Percentiles rank a stretch among this genome's conserved stretches.
Evolutionary conservation across 2,329 filamentous ascomycete species (phyloP).

Genomic region (Ceratocystis alfenasii): DNA sequence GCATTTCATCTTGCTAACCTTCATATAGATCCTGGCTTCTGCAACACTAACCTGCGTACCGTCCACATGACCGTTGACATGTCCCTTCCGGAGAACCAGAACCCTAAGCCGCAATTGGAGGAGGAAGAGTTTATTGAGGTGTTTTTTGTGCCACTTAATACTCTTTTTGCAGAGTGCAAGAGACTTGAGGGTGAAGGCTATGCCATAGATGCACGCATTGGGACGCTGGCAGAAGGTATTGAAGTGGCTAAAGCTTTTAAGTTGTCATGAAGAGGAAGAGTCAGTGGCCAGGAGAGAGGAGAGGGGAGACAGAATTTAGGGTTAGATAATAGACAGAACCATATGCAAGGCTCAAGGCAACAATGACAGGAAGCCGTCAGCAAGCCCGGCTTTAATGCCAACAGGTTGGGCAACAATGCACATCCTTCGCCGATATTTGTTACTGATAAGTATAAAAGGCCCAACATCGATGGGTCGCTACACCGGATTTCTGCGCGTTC

Average conservation of each 20-base stretch:
- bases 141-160: slow-evolving; percentile 53
- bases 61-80: slow-evolving; percentile 65
- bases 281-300: neutral
- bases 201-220: slow-evolving; percentile 68
- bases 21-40: slow-evolving; percentile 46
- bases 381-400: no score
- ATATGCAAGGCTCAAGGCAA: no score
- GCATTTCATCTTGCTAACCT: neutral
- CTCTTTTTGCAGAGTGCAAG: slow-evolving; percentile 55
- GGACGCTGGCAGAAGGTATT: slow-evolving; percentile 66
- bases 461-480: no score
- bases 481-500: no score
- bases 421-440: no score
- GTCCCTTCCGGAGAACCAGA: slow-evolving; percentile 54
- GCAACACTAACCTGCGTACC: slow-evolving; percentile 55
- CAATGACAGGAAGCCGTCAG: no score
- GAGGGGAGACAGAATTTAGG: neutral
- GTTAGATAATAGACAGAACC: neutral
- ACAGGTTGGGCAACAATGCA: no score
- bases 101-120: slow-evolving; percentile 57
- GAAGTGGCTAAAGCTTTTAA: slow-evolving; percentile 52
- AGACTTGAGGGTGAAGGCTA: slow-evolving; percentile 57
- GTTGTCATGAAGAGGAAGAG: slow-evolving; percentile 27
- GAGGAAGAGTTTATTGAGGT: slow-evolving; percentile 75
- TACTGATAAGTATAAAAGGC: no score